Evolutionary conservation across 2,329 filamentous ascomycete genomes (phyloP).

Genomic region (Amylocarpus encephaloides): DNA sequence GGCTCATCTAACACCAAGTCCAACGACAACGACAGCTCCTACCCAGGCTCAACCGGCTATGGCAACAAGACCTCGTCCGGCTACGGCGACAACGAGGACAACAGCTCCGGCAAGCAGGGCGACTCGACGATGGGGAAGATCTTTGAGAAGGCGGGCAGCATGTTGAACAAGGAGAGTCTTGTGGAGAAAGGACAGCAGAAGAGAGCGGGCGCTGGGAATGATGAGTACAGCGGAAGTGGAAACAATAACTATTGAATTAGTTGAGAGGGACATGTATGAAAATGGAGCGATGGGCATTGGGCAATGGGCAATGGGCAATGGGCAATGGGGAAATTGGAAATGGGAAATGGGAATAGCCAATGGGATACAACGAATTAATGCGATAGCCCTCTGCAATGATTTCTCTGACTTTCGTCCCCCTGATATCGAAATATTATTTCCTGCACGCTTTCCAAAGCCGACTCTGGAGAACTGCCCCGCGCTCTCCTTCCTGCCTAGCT

Average conservation of each 20-base stretch:
- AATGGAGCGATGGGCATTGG: too few relatives aligned
- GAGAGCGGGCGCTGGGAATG: constrained; percentile 37
- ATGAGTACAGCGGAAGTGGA: constrained; percentile 21
- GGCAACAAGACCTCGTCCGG: constrained; percentile 13
- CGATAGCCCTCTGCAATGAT: too few relatives aligned
- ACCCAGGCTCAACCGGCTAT: constrained; percentile 24
- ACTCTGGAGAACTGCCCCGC: too few relatives aligned
- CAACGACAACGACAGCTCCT: constrained; percentile 4
- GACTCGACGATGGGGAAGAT: constrained; percentile 44
- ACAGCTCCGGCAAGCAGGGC: constrained; percentile 12
- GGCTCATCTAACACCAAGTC: constrained; percentile 19
- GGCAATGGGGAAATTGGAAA: too few relatives aligned
- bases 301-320: too few relatives aligned
- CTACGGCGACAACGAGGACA: constrained; percentile 7
- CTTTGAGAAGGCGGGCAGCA: constrained; percentile 50
- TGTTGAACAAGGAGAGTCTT: constrained; percentile 43
- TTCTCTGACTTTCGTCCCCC: too few relatives aligned
- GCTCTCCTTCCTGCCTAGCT: too few relatives aligned
- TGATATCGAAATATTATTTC: too few relatives aligned
- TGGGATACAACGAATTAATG: too few relatives aligned
- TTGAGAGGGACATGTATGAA: too few relatives aligned
- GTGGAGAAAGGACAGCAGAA: constrained; percentile 44
- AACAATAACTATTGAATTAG: constrained; percentile 9
- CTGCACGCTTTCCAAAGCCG: too few relatives aligned
- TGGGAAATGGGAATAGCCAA: too few relatives aligned